phyloP scores from a whole-genome alignment of 306 rosid species.

The Gynostemma pentaphyllum region DNA sequence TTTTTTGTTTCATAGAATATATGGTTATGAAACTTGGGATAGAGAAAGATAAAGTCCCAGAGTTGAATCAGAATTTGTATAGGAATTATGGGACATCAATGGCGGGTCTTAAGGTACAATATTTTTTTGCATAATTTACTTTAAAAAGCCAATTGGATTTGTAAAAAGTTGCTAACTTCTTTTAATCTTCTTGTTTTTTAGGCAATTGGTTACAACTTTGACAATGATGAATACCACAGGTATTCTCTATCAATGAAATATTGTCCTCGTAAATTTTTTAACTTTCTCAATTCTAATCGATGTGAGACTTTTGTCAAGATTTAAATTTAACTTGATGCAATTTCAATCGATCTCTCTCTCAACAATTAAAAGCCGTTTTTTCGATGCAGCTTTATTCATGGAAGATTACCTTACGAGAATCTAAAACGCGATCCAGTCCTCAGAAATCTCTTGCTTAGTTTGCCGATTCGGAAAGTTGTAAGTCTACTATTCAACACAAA shows the following conservation, averaged over 20 bases:
- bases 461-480: constrained; percentile 70
- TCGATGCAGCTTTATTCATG: constrained; percentile 58
- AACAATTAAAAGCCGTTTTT: background rate
- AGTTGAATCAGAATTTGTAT: constrained; percentile 38
- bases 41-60: constrained; percentile 39
- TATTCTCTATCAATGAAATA: no score
- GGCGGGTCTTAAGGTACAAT: constrained; percentile 61
- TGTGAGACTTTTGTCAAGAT: no score
- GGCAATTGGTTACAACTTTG: constrained; percentile 70
- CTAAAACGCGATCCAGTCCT: constrained; percentile 64
- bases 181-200: constrained; percentile 15
- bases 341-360: no score
- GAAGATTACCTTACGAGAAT: constrained; percentile 56
- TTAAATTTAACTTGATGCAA: no score
- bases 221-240: constrained; percentile 62
- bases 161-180: background rate
- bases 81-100: constrained; percentile 71
- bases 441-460: constrained; percentile 51
- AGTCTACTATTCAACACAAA: background rate
- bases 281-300: no score
- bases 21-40: constrained; percentile 64
- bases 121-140: background rate
- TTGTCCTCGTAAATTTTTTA: no score
- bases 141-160: background rate
- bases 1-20: constrained; percentile 26